Percentiles rank a stretch among this genome's conserved stretches.
These are phyloP conservation scores for Orbilia javanica DNA, from an alignment of 2,329 filamentous ascomycete species.

Conservation along the genomic window DNA sequence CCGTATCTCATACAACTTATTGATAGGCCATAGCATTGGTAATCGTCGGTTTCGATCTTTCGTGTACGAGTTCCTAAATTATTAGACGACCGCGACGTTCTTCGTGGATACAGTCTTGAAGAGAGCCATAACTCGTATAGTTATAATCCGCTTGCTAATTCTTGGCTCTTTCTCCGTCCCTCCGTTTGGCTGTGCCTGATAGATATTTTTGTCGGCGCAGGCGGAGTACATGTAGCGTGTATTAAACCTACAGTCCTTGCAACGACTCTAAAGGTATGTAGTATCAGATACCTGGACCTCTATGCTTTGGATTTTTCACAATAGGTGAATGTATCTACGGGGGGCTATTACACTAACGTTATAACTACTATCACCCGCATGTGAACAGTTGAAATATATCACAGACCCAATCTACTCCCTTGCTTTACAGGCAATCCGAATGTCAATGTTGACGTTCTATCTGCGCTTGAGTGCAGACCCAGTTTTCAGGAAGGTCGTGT, in stretches of 20 bases:
- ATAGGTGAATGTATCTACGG: neutral
- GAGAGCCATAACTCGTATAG: too few relatives aligned
- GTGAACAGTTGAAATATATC: slow-evolving; percentile 27
- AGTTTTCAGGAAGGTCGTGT: slow-evolving; percentile 29
- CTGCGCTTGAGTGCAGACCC: slow-evolving; percentile 36
- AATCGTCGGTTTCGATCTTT: neutral
- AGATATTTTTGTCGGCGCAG: slow-evolving; percentile 1
- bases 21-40: neutral
- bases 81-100: neutral
- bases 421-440: slow-evolving; percentile 24
- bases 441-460: slow-evolving; percentile 46
- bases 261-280: slow-evolving; percentile 11
- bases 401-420: slow-evolving; percentile 28
- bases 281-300: neutral
- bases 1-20: neutral
- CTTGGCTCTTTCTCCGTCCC: too few relatives aligned
- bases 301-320: neutral
- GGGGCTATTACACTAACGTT: neutral
- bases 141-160: too few relatives aligned
- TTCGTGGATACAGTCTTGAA: too few relatives aligned
- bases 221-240: slow-evolving; percentile 25
- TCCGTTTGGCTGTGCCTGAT: neutral
- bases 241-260: slow-evolving; percentile 9
- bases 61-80: neutral
- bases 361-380: neutral